Evolutionary conservation across 805 yeast species (phyloP).

Genomic region (Candida namnaoensis): DNA sequence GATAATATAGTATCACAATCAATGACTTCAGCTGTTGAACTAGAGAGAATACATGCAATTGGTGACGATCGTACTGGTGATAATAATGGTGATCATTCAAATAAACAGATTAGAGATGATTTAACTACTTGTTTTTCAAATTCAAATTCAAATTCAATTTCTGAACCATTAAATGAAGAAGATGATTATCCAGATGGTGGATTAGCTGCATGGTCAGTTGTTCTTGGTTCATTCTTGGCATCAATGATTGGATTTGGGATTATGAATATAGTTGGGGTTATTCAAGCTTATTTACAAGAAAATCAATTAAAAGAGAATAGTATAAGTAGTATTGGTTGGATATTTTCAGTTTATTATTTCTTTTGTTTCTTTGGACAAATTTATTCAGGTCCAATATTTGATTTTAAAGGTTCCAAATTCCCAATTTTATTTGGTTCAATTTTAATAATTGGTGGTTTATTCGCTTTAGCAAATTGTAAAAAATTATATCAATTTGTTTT

Average conservation of each 20-base stretch:
- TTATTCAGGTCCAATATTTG: conserved; percentile 38
- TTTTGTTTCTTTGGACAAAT: conserved; percentile 16
- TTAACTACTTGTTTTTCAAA: no score
- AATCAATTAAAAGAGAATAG: conserved; percentile 37
- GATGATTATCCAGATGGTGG: conserved; percentile 32
- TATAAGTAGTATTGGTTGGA: conserved; percentile 55
- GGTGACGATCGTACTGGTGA: no score
- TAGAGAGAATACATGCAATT: no score
- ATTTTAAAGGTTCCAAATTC: conserved; percentile 37
- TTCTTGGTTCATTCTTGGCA: conserved; percentile 37
- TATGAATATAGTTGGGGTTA: conserved; percentile 53
- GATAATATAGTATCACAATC: no score
- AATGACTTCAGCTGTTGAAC: no score
- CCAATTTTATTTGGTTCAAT: conserved; percentile 34
- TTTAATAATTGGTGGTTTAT: conserved; percentile 35
- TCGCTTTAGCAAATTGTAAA: conserved; percentile 39
- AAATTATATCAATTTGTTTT: conserved; percentile 50
- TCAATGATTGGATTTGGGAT: conserved; percentile 52
- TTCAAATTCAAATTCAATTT: not conserved
- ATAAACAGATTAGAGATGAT: no score
- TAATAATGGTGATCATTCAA: no score
- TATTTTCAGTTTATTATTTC: conserved; percentile 30
- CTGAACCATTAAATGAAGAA: not conserved
- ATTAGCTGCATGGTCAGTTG: conserved; percentile 21
- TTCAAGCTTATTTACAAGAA: conserved; percentile 48